phyloP scores from a whole-genome alignment of 371 early-diverging fungal species.

The Mucor plumbeus region DNA sequence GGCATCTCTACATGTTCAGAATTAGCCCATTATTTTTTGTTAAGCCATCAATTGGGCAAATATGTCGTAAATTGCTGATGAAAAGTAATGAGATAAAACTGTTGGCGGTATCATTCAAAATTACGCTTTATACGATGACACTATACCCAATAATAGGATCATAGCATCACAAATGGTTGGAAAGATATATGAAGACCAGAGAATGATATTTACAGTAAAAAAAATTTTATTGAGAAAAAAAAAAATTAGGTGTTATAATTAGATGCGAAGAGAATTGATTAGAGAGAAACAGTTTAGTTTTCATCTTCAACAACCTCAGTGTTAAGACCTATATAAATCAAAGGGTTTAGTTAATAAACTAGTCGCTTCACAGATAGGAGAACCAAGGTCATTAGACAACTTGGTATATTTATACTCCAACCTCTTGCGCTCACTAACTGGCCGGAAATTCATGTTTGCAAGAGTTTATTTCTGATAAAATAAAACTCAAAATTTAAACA shows the following conservation, averaged over 20 bases:
- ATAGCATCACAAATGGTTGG: too few relatives aligned
- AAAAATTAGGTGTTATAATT: background rate
- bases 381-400: constrained; percentile 11
- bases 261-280: background rate
- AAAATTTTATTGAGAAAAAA: background rate
- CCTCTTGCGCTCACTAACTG: constrained; percentile 37
- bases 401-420: constrained; percentile 34
- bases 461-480: background rate
- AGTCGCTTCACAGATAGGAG: constrained; percentile 39
- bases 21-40: too few relatives aligned
- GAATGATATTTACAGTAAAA: constrained; percentile 2
- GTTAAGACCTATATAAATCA: constrained; percentile 16
- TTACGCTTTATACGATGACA: too few relatives aligned
- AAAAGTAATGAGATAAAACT: too few relatives aligned
- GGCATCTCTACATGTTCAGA: too few relatives aligned
- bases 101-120: too few relatives aligned
- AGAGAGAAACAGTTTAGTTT: constrained; percentile 1
- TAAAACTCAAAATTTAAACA: background rate
- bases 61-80: too few relatives aligned
- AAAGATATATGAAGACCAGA: background rate
- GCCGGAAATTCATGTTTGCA: constrained; percentile 17
- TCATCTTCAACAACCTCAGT: constrained; percentile 22
- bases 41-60: too few relatives aligned
- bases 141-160: too few relatives aligned
- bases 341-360: background rate